phyloP scores from a whole-genome alignment of 768 basidiomycete species.

The Lyophyllum shimeji region DNA sequence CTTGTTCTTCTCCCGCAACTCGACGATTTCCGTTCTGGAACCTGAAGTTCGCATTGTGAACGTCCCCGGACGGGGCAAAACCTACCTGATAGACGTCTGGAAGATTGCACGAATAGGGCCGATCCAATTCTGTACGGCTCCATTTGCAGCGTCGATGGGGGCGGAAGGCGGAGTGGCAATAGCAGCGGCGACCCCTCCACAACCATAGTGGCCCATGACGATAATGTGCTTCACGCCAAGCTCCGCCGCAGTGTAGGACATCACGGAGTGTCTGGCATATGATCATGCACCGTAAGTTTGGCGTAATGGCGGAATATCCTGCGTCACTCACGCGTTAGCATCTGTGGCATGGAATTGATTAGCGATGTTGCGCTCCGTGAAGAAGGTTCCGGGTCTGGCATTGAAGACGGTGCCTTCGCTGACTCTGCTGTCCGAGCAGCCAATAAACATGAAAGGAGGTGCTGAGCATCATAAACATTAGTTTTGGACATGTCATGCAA shows the following conservation, averaged over 20 bases:
- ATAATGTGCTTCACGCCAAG: conserved; percentile 22
- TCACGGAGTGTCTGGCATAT: conserved; percentile 16
- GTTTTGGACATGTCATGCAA: neutral
- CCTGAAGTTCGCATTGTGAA: neutral
- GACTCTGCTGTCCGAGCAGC: conserved; percentile 23
- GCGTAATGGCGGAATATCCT: neutral
- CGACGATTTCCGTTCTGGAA: neutral
- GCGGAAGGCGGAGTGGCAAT: neutral
- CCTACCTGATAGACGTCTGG: conserved; percentile 19
- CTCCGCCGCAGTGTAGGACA: conserved; percentile 17
- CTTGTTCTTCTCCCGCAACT: conserved; percentile 16
- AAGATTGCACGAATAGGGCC: conserved; percentile 22
- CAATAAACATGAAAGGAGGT: conserved; percentile 22
- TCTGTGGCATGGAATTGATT: conserved; percentile 12
- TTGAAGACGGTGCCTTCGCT: conserved; percentile 23
- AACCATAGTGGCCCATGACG: conserved; percentile 26
- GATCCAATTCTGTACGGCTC: conserved; percentile 22
- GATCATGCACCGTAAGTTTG: neutral
- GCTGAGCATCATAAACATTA: neutral
- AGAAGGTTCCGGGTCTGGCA: conserved; percentile 21
- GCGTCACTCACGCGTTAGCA: conserved; percentile 14
- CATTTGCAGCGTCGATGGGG: conserved; percentile 2
- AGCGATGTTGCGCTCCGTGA: conserved; percentile 20
- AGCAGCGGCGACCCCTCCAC: neutral
- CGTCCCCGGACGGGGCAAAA: too few species aligned